These are phyloP conservation scores for Nakaseomyces kungkrabaensis DNA, from an alignment of 1,139 yeast genomes.

Conservation along the genomic window DNA sequence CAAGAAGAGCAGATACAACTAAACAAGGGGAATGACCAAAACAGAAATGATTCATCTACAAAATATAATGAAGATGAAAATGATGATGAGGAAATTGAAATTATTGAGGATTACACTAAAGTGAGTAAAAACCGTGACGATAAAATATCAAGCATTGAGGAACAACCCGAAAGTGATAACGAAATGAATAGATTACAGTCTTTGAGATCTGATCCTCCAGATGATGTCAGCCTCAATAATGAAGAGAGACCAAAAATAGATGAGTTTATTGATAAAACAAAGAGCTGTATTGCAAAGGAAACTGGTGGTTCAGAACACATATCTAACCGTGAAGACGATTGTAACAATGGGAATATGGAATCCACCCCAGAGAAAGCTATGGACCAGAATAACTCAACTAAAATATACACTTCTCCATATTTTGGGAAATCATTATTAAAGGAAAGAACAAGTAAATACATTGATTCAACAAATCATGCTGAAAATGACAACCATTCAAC, in stretches of 20 bases:
- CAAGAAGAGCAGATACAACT: conserved; percentile 33
- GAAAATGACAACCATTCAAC: too few species aligned
- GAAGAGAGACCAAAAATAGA: neutral
- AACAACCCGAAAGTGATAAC: too few species aligned
- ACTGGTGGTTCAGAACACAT: too few species aligned
- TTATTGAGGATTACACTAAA: conserved; percentile 16
- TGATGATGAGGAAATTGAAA: conserved; percentile 26
- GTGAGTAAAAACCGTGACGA: neutral
- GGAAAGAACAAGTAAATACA: conserved; percentile 3
- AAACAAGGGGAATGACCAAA: neutral
- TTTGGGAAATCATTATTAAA: conserved; percentile 11
- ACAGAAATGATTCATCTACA: neutral
- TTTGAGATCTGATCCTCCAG: neutral
- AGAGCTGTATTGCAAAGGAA: neutral
- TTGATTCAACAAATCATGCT: neutral
- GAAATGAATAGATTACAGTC: neutral
- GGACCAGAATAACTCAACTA: neutral
- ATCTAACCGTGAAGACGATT: too few species aligned
- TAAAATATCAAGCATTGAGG: too few species aligned
- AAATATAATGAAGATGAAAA: conserved; percentile 15
- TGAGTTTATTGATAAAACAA: neutral
- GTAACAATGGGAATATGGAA: neutral
- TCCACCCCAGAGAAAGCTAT: neutral
- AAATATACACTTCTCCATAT: conserved; percentile 9
- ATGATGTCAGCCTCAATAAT: neutral